Base-by-base conservation (phyloP, 805 yeast genomes). In the Kuraishia borneana region DNA sequence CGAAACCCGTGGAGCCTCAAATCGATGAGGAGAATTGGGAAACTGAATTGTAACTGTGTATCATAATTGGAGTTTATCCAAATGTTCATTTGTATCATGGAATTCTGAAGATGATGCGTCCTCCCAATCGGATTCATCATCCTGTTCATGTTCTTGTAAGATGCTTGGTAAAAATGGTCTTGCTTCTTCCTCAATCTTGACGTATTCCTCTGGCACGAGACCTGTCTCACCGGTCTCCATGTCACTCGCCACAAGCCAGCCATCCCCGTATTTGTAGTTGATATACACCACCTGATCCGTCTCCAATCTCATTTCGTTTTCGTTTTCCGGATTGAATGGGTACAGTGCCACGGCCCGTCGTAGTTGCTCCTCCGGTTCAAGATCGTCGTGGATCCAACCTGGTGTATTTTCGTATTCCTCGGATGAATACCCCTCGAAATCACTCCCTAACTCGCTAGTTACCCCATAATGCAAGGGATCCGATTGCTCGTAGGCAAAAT, bases 191-290 rank as follows among this genome's bases (percentile, higher is more conserved):
- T 56, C 30, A 4, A 70, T 53, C 37, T 83, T 80, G 21, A 92
- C 96, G 48, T 88, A 92, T 47, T 83, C 96, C 48, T 88, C 95
- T 1, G 98, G 98, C 5, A 92, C 94, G 34, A 92, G 69, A 2
- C 98, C 98, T 9, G 94, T 83, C 41, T 77, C 81, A 1, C 84
- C 85, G 2, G 81, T 68, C 19, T 50, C 64, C 1, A 83, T 79
- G 47, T 85, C 87, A 45, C 73, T 76, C 1, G 96, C 97, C 34
- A 92, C 96, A 3, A 92, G 68, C 99, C 98, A 92, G 6, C 99
- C 99, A 53, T 89, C 96, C 18, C 97, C 97, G 53, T 89, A 95
- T 37, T 94, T 73, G 54, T 88, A 89, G 39, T 80, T 75, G 21
- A 92, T 81, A 72, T 87, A 79, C 2, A 92, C 73, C 10, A 73